Evolutionary conservation across 805 yeast species (phyloP).

Genomic region (Brettanomyces custersianus): DNA sequence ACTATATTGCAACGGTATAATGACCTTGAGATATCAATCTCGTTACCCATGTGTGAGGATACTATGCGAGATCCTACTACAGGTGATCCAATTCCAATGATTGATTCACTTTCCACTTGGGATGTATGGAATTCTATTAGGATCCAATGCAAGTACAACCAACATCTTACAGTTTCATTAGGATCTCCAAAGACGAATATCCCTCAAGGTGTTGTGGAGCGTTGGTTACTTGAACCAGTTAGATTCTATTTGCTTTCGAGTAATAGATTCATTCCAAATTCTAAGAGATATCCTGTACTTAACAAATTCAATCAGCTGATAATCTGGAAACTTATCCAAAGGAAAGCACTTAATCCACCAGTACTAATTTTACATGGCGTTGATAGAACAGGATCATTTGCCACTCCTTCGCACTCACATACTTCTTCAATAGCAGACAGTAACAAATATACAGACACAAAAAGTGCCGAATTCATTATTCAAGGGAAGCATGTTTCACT

Average conservation of each 20-base stretch:
- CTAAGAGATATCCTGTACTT: constrained; percentile 56
- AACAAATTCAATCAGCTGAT: constrained; percentile 47
- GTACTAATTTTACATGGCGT: constrained; percentile 45
- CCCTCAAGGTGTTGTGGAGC: constrained; percentile 38
- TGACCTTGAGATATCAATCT: constrained; percentile 32
- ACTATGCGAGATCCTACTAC: constrained; percentile 14
- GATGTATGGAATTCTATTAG: constrained; percentile 66
- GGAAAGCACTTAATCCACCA: constrained; percentile 31
- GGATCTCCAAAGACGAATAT: constrained; percentile 59
- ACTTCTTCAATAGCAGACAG: constrained; percentile 10
- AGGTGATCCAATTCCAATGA: constrained; percentile 16
- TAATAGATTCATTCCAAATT: constrained; percentile 48
- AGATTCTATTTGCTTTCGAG: constrained; percentile 47
- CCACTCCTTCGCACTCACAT: background rate
- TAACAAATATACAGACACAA: constrained; percentile 1
- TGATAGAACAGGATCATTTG: constrained; percentile 26
- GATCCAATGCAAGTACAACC: constrained; percentile 42
- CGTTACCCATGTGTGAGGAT: constrained; percentile 43
- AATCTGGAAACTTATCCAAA: constrained; percentile 35
- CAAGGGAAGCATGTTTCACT: constrained; percentile 15
- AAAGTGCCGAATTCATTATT: constrained; percentile 8
- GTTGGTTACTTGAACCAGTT: constrained; percentile 68
- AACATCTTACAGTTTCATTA: constrained; percentile 57
- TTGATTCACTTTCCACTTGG: constrained; percentile 56
- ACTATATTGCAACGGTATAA: constrained; percentile 20